phyloP scores from a whole-genome alignment of 768 basidiomycete genomes.

The Russula lepida region DNA sequence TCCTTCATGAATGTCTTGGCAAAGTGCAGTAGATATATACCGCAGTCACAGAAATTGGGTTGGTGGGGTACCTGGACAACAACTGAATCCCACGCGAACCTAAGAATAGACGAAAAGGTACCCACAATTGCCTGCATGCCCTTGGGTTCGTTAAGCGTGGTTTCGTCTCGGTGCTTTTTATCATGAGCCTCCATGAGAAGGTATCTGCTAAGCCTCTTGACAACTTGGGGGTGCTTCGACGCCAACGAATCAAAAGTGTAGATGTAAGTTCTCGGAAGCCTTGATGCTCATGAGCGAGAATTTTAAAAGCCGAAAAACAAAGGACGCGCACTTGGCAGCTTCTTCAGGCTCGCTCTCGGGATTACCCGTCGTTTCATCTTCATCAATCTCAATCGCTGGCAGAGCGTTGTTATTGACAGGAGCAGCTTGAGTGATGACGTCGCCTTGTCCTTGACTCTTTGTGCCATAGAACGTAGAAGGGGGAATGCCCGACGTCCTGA shows the following conservation, averaged over 20 bases:
- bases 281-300: not conserved
- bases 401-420: not conserved
- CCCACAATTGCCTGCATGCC: constrained; percentile 46
- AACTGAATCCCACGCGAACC: not conserved
- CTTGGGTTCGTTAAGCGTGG: constrained; percentile 33
- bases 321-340: not conserved
- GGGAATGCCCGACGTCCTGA: constrained; percentile 1
- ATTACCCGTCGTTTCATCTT: constrained; percentile 1
- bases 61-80: constrained; percentile 70
- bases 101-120: not conserved
- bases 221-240: constrained; percentile 55
- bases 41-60: constrained; percentile 88
- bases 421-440: not conserved
- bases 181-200: constrained; percentile 70
- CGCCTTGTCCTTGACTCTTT: not conserved
- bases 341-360: constrained; percentile 16
- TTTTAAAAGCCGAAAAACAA: not conserved
- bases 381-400: constrained; percentile 6
- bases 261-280: constrained; percentile 54
- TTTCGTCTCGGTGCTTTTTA: constrained; percentile 35
- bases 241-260: constrained; percentile 90
- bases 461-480: constrained; percentile 10
- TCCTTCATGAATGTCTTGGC: constrained; percentile 66
- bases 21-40: constrained; percentile 85
- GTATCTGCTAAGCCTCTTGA: constrained; percentile 55